Conservation (phyloP, 345 rosid species). For the Streptanthus diversifolius region DNA sequence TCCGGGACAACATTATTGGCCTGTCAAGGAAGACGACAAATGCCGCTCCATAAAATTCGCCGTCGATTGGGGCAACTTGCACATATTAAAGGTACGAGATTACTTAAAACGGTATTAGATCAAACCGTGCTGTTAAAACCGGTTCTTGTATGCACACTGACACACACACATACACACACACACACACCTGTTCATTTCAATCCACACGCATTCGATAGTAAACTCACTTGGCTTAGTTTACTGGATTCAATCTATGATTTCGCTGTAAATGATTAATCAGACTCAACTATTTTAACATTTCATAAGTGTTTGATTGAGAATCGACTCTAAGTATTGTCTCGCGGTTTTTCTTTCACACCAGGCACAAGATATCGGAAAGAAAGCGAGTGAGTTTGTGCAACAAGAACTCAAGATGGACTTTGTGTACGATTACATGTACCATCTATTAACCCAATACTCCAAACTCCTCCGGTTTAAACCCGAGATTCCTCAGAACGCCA, state of each 20-base stretch:
- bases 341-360: conserved; percentile 1
- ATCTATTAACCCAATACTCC: conserved; percentile 64
- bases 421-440: conserved; percentile 79
- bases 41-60: conserved; percentile 73
- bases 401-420: conserved; percentile 58
- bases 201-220: background rate
- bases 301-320: background rate
- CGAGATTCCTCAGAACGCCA: conserved; percentile 39
- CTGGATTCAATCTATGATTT: background rate
- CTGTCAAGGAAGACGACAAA: conserved; percentile 55
- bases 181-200: background rate
- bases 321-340: background rate
- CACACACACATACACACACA: background rate
- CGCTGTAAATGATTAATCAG: background rate
- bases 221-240: background rate
- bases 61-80: conserved; percentile 75
- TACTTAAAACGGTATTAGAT: conserved; percentile 2
- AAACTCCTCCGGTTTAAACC: conserved; percentile 70
- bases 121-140: background rate
- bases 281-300: background rate
- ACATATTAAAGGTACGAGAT: conserved; percentile 43
- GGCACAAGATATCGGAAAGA: conserved; percentile 67
- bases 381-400: conserved; percentile 53
- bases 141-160: no score
- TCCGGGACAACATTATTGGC: conserved; percentile 81